phyloP scores from a whole-genome alignment of 73 alveolate genomes.

The Blepharisma stoltei region DNA sequence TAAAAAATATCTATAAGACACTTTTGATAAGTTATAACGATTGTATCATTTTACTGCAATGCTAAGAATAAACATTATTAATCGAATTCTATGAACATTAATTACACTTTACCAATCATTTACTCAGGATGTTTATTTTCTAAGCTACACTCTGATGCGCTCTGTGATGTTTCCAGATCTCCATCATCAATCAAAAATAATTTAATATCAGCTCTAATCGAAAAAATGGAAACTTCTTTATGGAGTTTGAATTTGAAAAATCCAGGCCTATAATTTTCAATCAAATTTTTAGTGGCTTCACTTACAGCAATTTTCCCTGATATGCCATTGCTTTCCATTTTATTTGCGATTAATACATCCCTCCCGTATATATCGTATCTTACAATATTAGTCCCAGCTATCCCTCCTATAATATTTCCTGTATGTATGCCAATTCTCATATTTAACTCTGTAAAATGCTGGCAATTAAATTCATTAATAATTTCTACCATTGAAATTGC shows the following conservation, averaged over 20 bases:
- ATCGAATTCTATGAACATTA: too few relatives aligned
- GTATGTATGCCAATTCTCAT: conserved; percentile 95
- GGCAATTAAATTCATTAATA: conserved; percentile 69
- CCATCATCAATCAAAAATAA: too few relatives aligned
- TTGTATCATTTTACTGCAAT: too few relatives aligned
- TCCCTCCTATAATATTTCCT: conserved; percentile 65
- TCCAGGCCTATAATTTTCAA: conserved; percentile 38
- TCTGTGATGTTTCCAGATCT: too few relatives aligned
- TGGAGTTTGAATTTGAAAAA: conserved; percentile 20
- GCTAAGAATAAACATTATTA: too few relatives aligned
- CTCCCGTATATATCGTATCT: conserved; percentile 60
- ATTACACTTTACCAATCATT: too few relatives aligned
- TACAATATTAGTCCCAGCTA: conserved; percentile 51
- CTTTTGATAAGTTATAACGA: too few relatives aligned
- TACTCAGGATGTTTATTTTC: too few relatives aligned
- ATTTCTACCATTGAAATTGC: conserved; percentile 93
- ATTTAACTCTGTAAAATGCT: conserved; percentile 62
- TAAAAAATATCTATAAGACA: too few relatives aligned
- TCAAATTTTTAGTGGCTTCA: conserved; percentile 39
- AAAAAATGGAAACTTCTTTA: background rate
- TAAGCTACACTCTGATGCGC: too few relatives aligned
- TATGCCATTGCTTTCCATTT: conserved; percentile 61
- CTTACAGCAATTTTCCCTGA: conserved; percentile 46
- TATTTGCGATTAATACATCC: conserved; percentile 56
- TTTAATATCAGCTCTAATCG: too few relatives aligned